phyloP scores from a whole-genome alignment of 306 rosid genomes.

The Cercis canadensis region DNA sequence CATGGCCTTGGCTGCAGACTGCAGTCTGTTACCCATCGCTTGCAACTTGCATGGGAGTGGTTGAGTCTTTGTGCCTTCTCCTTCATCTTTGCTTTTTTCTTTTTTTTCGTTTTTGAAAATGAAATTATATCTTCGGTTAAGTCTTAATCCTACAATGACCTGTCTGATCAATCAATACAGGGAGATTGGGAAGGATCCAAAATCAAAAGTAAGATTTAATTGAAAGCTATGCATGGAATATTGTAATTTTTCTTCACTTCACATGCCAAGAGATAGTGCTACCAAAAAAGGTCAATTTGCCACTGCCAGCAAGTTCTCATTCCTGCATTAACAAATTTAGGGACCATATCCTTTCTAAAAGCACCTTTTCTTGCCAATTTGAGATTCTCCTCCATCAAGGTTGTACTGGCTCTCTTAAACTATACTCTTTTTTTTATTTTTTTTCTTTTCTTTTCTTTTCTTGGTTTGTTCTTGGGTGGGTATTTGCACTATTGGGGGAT shows the following conservation, averaged over 20 bases:
- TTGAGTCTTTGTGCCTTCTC: slow-evolving; percentile 25
- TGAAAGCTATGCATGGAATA: neutral
- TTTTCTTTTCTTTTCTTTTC: too few relatives aligned
- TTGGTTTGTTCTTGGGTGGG: too few relatives aligned
- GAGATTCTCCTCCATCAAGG: slow-evolving; percentile 17
- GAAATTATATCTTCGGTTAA: neutral
- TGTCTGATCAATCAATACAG: slow-evolving; percentile 37
- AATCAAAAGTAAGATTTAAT: slow-evolving; percentile 3
- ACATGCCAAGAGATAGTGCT: too few relatives aligned
- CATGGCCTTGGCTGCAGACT: slow-evolving; percentile 39
- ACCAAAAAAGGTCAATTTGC: slow-evolving; percentile 34
- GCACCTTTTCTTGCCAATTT: slow-evolving; percentile 29
- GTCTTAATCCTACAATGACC: slow-evolving; percentile 20
- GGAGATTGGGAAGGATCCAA: slow-evolving; percentile 18
- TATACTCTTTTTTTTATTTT: too few relatives aligned
- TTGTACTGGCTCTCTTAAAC: neutral
- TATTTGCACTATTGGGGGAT: too few relatives aligned
- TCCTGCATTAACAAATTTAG: slow-evolving; percentile 21
- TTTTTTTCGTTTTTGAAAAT: neutral
- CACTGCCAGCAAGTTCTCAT: slow-evolving; percentile 14
- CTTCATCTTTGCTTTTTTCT: too few relatives aligned
- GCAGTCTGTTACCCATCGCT: neutral
- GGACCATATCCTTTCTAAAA: slow-evolving; percentile 39
- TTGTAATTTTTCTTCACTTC: slow-evolving; percentile 32
- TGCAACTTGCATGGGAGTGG: slow-evolving; percentile 34